Conservation (phyloP, 2,329 filamentous ascomycete species). For the Venturia nashicola region DNA sequence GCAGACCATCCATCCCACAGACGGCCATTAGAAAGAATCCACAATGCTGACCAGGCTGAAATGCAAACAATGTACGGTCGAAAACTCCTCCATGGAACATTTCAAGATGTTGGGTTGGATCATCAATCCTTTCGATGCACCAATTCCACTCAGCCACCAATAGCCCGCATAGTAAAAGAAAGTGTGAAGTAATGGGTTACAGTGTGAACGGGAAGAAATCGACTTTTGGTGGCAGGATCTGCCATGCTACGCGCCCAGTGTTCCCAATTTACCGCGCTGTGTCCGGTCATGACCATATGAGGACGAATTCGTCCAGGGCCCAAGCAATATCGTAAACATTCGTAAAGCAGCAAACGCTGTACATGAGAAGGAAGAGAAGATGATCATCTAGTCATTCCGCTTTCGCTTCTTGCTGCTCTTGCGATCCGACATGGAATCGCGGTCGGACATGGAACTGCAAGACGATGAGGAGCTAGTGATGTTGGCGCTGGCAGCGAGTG, state of each 20-base stretch:
- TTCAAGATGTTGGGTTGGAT: neutral
- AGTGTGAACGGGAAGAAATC: neutral
- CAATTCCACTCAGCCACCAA: neutral
- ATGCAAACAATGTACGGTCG: neutral
- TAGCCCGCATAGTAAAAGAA: neutral
- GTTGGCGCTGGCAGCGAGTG: slow-evolving; percentile 18
- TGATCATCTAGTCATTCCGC: slow-evolving; percentile 38
- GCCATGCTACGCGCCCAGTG: neutral
- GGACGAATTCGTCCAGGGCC: neutral
- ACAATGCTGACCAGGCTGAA: slow-evolving; percentile 1
- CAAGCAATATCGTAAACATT: slow-evolving; percentile 7
- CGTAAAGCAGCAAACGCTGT: slow-evolving; percentile 10
- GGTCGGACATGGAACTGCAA: slow-evolving; percentile 22
- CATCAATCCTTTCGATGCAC: neutral
- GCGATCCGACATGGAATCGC: slow-evolving; percentile 25
- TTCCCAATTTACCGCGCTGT: neutral
- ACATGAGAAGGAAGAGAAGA: slow-evolving; percentile 19
- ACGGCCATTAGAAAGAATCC: neutral
- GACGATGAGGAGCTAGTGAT: slow-evolving; percentile 18
- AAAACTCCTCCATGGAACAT: neutral
- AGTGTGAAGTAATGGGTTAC: slow-evolving; percentile 6
- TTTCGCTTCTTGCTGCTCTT: slow-evolving; percentile 63
- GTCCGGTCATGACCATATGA: slow-evolving; percentile 5
- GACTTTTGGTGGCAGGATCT: neutral
- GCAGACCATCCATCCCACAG: neutral